Evolutionary conservation across 2,329 filamentous ascomycete genomes (phyloP), one percentile per base, ranked within the genome.

Genomic region (Cladosporium sp.): DNA sequence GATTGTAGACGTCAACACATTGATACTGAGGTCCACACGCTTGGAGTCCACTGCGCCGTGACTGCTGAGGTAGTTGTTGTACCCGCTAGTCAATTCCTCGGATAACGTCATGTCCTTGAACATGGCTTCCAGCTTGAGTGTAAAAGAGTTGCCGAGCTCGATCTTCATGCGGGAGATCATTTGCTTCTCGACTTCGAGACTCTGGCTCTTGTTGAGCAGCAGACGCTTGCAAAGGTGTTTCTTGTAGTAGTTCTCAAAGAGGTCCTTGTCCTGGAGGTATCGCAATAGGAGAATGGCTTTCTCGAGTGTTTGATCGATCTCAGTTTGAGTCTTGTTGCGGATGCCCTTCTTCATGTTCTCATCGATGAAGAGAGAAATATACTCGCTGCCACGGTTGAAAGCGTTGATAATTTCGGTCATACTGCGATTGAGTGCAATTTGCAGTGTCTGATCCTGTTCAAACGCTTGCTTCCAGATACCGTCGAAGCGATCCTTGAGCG

Each of bases 141-240:
- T 97, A 67, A 97, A 97, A 59, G 90, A 85, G 67, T 95, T 95
- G 34, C 93, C 93, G 47, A 97, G 83, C 67, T 96, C 92, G 64
- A 93, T 83, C 78, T 96, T 97, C 90, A 99, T 96, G 56, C 92
- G 88, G 0, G 85, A 86, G 47, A 99, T 93, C 82, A 99, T 95
- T 63, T 93, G 86, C 67, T 92, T 91, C 71, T 99, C 93, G 1
- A 90, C 89, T 62, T 96, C 92, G 57, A 89, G 85, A 65, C 88
- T 95, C 59, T 95, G 85, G 0, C 89, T 92, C 62, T 93, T 95
- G 65, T 86, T 88, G 71, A 93, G 88, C 15, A 99, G 76, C 37
- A 99, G 74, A 45, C 93, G 84, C 53, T 89, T 86, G 39, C 89
- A 92, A 19, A 99, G 79, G 70, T 99, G 93, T 67, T 95, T 95